Evolutionary conservation across 345 rosid species (phyloP), one percentile per base, ranked within the genome.

Genomic region (Citropsis articulata): DNA sequence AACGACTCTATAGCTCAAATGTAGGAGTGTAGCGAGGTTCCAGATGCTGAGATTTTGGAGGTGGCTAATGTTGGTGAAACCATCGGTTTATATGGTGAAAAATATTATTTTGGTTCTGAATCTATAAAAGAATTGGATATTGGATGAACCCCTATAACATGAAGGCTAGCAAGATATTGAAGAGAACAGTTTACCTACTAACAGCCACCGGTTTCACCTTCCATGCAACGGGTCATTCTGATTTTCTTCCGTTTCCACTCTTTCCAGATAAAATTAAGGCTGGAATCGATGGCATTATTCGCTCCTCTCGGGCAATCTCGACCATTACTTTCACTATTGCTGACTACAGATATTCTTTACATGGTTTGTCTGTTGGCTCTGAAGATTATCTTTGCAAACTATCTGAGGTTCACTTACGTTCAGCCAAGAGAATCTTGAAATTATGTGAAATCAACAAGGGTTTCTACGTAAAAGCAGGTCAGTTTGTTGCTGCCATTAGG

Each of bases 391-490:
- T 74, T 48, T 85, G 40, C 64, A 83, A 84, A 72, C 65, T 88
- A 70, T 83, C 91, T 3, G 94, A 95, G 97, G 90, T 95, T 82
- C 98, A 95, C 84, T 77, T 87, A 55, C 91, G 98, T 45, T 95
- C 97, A 2, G 97, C 98, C 2, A 85, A 79, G 81, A 85, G 95
- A 80, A 81, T 95, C 75, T 84, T 83, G 60, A 81, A 85, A 74
- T 82, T 91, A 62, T 95, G 98, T 81, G 93, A 93, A 82, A 84
- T 79, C 35, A 95, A 93, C 74, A 93, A 87, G 89, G 98, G 97
- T 33, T 91, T 95, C 82, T 95, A 91, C 72, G 85, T 90, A 75
- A 95, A 95, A 89, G 98, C 98, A 31, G 97, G 98, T 45, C 98
- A 95, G 77, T 95, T 90, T 84, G 91, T 91, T 71, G 90, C 93